Evolutionary conservation across 306 rosid genomes (phyloP).

Genomic region (Cyamopsis tetragonoloba): DNA sequence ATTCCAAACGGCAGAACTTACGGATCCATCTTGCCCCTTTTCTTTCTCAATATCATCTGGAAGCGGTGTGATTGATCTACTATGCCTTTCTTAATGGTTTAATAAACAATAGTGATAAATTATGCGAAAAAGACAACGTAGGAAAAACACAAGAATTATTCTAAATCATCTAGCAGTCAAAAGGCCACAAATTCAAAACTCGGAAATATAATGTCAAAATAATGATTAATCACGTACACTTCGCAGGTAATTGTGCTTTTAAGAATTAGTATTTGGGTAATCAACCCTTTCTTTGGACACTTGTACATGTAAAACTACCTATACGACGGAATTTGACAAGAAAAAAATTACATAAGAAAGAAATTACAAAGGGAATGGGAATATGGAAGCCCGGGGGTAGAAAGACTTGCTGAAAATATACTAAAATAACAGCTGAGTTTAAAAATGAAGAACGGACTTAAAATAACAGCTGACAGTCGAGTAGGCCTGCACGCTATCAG

Average conservation of each 20-base stretch:
- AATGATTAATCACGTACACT: conserved; percentile 21
- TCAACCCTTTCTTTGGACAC: conserved; percentile 16
- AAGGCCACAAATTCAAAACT: conserved; percentile 18
- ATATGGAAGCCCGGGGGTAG: neutral
- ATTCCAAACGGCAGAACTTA: neutral
- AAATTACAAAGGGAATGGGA: neutral
- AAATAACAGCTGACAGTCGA: conserved; percentile 10
- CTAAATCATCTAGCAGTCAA: neutral
- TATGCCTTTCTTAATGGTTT: too few relatives aligned
- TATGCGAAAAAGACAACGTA: neutral
- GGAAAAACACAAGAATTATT: neutral
- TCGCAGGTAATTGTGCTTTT: neutral
- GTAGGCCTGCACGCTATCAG: conserved; percentile 23
- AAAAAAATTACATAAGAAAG: conserved; percentile 18
- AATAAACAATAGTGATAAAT: neutral
- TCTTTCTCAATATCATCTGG: too few relatives aligned
- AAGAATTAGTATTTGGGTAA: conserved; percentile 5
- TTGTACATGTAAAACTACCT: conserved; percentile 13
- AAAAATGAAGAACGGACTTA: neutral
- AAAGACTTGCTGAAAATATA: conserved; percentile 7
- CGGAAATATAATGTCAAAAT: conserved; percentile 4
- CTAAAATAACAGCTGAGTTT: conserved; percentile 16
- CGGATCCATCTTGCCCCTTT: neutral
- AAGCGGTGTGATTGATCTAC: too few relatives aligned
- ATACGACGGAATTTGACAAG: conserved; percentile 13